Conservation (phyloP, 2,329 filamentous ascomycete genomes). For the Chalaropsis thielavioides region DNA sequence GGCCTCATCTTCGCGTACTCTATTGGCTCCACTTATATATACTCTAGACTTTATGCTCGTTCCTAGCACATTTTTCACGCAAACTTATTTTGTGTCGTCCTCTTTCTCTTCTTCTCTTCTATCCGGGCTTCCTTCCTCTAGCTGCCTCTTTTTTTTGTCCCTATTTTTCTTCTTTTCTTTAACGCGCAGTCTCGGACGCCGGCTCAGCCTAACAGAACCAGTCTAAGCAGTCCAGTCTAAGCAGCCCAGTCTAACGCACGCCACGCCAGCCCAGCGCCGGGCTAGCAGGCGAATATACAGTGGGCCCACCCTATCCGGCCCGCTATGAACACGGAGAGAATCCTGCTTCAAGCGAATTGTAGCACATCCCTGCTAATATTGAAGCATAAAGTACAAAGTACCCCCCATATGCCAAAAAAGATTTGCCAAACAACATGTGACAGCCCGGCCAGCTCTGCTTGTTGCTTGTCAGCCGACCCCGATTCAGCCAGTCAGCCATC, state of each 20-base stretch:
- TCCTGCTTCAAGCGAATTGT: not conserved
- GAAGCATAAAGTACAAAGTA: not conserved
- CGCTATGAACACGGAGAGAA: not conserved
- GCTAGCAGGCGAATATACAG: not conserved
- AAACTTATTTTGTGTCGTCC: not conserved
- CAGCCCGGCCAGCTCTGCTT: not conserved
- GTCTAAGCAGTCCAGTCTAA: too few species aligned
- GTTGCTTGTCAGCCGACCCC: not conserved
- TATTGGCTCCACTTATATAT: not conserved
- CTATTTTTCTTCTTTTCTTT: too few species aligned
- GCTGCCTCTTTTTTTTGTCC: too few species aligned
- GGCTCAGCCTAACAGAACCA: too few species aligned
- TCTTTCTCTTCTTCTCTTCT: not conserved
- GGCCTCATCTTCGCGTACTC: not conserved
- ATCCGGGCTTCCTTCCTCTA: not conserved
- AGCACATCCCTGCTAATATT: conserved; percentile 5
- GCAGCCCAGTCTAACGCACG: too few species aligned
- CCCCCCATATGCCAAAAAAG: not conserved
- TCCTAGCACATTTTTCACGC: not conserved
- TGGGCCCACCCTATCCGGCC: not conserved
- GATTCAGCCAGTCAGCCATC: not conserved
- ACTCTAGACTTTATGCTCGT: not conserved
- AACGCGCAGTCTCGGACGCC: too few species aligned
- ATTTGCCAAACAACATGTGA: not conserved
- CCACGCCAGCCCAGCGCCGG: too few species aligned